Percentiles rank a stretch among this genome's conserved stretches.
Conservation (phyloP, 441 rosid genomes). For the Arabidopsis lyrata region DNA sequence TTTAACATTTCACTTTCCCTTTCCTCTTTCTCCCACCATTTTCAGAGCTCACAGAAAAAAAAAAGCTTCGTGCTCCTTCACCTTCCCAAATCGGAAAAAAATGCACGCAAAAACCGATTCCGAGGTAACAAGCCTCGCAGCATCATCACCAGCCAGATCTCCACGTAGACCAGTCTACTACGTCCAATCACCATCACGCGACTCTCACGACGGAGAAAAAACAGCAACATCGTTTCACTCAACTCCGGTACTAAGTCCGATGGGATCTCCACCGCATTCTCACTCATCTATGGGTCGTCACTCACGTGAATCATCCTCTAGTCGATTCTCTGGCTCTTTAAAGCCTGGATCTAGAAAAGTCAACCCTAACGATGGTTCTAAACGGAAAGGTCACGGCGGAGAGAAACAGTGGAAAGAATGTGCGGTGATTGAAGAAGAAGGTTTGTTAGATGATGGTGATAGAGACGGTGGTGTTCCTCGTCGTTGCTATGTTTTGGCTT, state of each 20-base stretch:
- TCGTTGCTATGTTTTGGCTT: slow-evolving; percentile 79
- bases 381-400: slow-evolving; percentile 62
- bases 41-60: slow-evolving; percentile 15
- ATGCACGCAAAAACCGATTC: slow-evolving; percentile 98
- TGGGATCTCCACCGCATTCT: slow-evolving; percentile 93
- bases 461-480: slow-evolving; percentile 71
- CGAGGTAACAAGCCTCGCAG: slow-evolving; percentile 87
- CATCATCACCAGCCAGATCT: slow-evolving; percentile 87
- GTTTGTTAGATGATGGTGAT: slow-evolving; percentile 80
- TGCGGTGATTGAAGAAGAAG: slow-evolving; percentile 91
- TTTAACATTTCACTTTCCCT: slow-evolving; percentile 2
- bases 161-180: slow-evolving; percentile 92
- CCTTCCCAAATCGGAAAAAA: slow-evolving; percentile 21
- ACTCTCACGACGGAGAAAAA: slow-evolving; percentile 98
- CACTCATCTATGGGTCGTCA: slow-evolving; percentile 88
- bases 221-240: slow-evolving; percentile 92
- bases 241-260: slow-evolving; percentile 89
- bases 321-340: slow-evolving; percentile 82
- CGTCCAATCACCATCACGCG: slow-evolving; percentile 93
- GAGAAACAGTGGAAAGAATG: slow-evolving; percentile 76
- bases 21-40: slow-evolving; percentile 34
- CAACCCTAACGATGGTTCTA: slow-evolving; percentile 66
- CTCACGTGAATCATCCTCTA: slow-evolving; percentile 93
- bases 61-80: slow-evolving; percentile 6
- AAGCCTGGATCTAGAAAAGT: slow-evolving; percentile 92